Percentiles rank a stretch among this genome's conserved stretches.
Evolutionary conservation across 1,284 basidiomycete species (phyloP).

Genomic region (Leucoagaricus sp.): DNA sequence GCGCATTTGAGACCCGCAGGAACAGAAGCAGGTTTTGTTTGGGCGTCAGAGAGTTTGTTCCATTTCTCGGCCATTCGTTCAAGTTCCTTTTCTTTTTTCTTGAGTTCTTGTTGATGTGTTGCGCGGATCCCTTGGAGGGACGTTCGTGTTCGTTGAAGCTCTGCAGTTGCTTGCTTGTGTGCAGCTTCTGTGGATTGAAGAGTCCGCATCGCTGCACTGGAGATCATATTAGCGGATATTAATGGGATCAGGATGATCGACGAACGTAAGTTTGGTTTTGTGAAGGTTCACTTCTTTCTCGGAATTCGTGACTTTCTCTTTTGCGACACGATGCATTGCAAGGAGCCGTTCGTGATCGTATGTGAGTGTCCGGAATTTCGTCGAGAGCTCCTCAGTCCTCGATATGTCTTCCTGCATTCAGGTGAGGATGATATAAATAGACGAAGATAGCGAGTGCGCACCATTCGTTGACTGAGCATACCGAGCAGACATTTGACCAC

Average conservation of each 20-base stretch:
- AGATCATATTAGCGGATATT: neutral
- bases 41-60: conserved; percentile 68
- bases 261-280: conserved; percentile 72
- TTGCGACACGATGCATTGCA: conserved; percentile 59
- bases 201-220: conserved; percentile 53
- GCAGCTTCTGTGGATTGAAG: conserved; percentile 60
- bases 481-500: conserved; percentile 77
- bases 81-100: conserved; percentile 80
- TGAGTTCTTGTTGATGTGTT: conserved; percentile 72
- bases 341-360: conserved; percentile 83
- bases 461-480: conserved; percentile 78
- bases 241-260: conserved; percentile 17
- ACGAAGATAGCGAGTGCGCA: conserved; percentile 40
- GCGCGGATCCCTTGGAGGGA: conserved; percentile 65
- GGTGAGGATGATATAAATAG: conserved; percentile 11
- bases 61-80: conserved; percentile 80
- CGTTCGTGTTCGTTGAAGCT: conserved; percentile 68
- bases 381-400: conserved; percentile 74
- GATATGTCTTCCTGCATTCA: conserved; percentile 72
- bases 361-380: conserved; percentile 74
- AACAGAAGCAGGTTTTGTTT: conserved; percentile 49
- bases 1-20: conserved; percentile 56
- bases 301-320: conserved; percentile 61
- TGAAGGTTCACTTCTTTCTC: conserved; percentile 74
- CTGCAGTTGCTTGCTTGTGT: conserved; percentile 67